A percentile compares a stretch with the other conserved stretches of the same genome.
These are phyloP conservation scores for Leptographium wingfieldii DNA, from an alignment of 2,329 filamentous ascomycete genomes.

Conservation along the genomic window DNA sequence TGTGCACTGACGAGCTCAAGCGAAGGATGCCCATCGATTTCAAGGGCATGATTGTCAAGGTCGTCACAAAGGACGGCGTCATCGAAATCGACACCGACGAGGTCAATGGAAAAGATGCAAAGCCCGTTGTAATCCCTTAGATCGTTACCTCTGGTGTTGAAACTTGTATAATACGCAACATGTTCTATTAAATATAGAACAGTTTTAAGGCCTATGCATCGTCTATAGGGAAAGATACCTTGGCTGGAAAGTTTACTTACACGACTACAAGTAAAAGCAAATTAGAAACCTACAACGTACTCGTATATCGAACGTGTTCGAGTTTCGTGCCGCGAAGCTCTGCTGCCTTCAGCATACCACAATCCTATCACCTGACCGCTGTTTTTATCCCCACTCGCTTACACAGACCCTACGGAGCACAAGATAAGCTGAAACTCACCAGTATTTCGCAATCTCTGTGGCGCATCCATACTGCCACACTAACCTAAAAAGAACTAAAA, in stretches of 20 bases:
- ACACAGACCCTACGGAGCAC: neutral
- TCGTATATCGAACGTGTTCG: no score
- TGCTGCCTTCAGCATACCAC: neutral
- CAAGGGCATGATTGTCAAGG: constrained; percentile 92
- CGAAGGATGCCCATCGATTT: constrained; percentile 95
- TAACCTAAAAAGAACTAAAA: neutral
- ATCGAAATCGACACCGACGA: constrained; percentile 76
- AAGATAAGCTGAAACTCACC: neutral
- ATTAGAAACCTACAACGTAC: neutral
- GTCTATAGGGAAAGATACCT: no score
- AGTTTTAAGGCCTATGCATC: no score
- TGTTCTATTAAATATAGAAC: neutral
- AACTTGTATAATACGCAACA: neutral
- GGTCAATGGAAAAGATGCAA: constrained; percentile 35
- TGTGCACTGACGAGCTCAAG: constrained; percentile 97
- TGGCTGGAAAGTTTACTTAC: no score
- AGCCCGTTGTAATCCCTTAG: constrained; percentile 45
- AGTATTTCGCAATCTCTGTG: neutral
- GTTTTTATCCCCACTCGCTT: neutral
- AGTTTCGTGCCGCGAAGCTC: no score
- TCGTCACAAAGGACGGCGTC: constrained; percentile 88
- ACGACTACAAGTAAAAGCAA: no score
- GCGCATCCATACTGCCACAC: neutral
- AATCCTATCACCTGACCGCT: neutral
- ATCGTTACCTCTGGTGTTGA: neutral